Evolutionary conservation across 2,329 filamentous ascomycete species (phyloP), one percentile per base, ranked within the genome.

Genomic region (Xylaria sp.): DNA sequence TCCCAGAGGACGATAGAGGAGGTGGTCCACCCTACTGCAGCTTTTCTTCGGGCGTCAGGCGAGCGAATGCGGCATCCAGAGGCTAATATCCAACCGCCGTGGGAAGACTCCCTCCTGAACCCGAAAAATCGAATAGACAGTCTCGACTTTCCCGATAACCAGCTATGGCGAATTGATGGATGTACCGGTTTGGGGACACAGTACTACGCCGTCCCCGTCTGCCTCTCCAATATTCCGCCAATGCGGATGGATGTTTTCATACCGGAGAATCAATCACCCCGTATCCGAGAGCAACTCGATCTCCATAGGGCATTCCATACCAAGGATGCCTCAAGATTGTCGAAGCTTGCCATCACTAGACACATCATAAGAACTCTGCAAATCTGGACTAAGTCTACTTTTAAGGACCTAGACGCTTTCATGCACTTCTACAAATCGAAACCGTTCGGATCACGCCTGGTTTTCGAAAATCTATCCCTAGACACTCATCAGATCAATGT

Each of bases 111-210:
- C 5, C 77, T 80, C 46, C 79, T 89, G 48, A 90, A 90, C 69
- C 87, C 87, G 8, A 88, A 87, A 75, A 89, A 89, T 72, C 83
- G 87, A 66, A 85, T 89, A 74, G 83, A 89, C 74, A 87, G 85
- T 69, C 82, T 90, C 18, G 82, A 81, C 2, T 76, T 80, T 8
- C 81, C 82, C 2, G 58, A 72, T 15, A 72, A 78, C 0, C 82
- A 86, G 1, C 76, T 86, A 8, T 90, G 87, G 87, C 82, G 85
- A 39, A 84, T 90, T 56, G 87, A 90, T 70, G 87, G 87, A 57
- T 86, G 83, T 72, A 84, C 85, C 25, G 84, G 83, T 20, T 81
- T 86, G 63, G 87, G 87, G 4, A 88, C 85, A 12, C 87, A 89
- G 74, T 87, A 85, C 73, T 89, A 86, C 74, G 83, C 82, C 32